phyloP scores from a whole-genome alignment of 1,139 yeast genomes.

The Eremothecium cymbalariae region DNA sequence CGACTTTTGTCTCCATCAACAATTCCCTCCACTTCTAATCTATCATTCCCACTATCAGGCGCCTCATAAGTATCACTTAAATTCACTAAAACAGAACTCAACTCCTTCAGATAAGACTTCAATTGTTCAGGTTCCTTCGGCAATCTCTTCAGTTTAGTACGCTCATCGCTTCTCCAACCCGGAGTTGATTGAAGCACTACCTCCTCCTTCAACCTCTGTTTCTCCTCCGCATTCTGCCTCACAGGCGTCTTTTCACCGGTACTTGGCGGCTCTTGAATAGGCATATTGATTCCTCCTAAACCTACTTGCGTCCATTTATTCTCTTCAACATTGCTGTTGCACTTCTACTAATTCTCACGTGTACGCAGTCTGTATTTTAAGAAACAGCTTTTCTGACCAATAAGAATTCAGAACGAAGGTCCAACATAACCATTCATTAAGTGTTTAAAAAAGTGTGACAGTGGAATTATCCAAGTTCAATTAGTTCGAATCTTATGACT shows the following conservation, averaged over 20 bases:
- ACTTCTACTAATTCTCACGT: too few relatives aligned
- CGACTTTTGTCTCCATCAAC: too few relatives aligned
- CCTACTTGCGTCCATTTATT: too few relatives aligned
- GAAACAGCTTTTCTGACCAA: conserved; percentile 8
- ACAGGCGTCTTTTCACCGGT: conserved; percentile 19
- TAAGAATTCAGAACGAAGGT: conserved; percentile 5
- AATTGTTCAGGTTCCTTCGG: conserved; percentile 16
- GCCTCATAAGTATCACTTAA: not conserved
- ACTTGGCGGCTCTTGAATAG: not conserved
- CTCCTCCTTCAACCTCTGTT: conserved; percentile 17
- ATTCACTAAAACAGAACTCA: conserved; percentile 20
- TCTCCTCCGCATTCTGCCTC: conserved; percentile 20
- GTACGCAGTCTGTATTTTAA: too few relatives aligned
- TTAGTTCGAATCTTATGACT: conserved; percentile 2
- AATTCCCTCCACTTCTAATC: too few relatives aligned
- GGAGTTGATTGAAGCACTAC: conserved; percentile 19
- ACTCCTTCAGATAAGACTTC: conserved; percentile 18
- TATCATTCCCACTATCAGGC: too few relatives aligned
- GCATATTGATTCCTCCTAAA: not conserved
- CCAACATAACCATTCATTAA: not conserved
- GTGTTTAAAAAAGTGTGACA: not conserved
- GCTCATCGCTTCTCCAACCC: conserved; percentile 16
- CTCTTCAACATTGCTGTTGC: too few relatives aligned
- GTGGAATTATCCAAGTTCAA: not conserved
- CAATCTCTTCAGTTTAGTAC: conserved; percentile 8